Evolutionary conservation across 2,329 filamentous ascomycete species (phyloP).

Genomic region (Penicillium palitans): DNA sequence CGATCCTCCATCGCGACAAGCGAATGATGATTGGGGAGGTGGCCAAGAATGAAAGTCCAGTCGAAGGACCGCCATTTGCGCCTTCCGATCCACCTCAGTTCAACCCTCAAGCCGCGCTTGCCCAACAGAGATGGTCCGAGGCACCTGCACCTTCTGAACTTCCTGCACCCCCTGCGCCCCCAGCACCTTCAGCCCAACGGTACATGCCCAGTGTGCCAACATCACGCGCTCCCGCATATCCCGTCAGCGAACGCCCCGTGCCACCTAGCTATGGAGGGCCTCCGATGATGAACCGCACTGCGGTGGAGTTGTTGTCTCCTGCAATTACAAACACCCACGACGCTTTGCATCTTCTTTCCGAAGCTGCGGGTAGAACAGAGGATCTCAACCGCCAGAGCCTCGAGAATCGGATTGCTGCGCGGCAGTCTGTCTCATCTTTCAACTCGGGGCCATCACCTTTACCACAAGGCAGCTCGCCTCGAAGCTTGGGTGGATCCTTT

Average conservation of each 20-base stretch:
- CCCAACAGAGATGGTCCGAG: conserved; percentile 36
- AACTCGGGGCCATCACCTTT: conserved; percentile 41
- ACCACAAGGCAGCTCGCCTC: conserved; percentile 37
- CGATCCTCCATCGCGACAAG: conserved; percentile 45
- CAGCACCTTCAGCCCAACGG: conserved; percentile 25
- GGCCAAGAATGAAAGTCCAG: conserved; percentile 27
- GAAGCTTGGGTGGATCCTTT: conserved; percentile 38
- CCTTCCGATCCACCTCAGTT: conserved; percentile 29
- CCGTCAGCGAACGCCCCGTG: conserved; percentile 25
- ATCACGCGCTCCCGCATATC: conserved; percentile 29
- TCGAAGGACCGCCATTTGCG: conserved; percentile 30
- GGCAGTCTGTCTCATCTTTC: conserved; percentile 43
- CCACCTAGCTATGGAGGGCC: conserved; percentile 48
- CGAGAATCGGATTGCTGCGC: conserved; percentile 46
- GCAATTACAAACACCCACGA: conserved; percentile 91
- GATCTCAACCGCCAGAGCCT: conserved; percentile 52
- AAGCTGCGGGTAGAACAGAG: conserved; percentile 64
- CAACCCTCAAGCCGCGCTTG: conserved; percentile 25
- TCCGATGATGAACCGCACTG: conserved; percentile 61
- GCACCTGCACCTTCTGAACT: conserved; percentile 15
- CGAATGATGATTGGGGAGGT: conserved; percentile 56
- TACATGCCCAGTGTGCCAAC: conserved; percentile 30
- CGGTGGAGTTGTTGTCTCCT: conserved; percentile 58
- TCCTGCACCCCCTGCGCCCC: conserved; percentile 20
- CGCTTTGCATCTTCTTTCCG: conserved; percentile 85